These are phyloP conservation scores for Salix koriyanagi DNA, from an alignment of 345 rosid species.

Conservation along the genomic window DNA sequence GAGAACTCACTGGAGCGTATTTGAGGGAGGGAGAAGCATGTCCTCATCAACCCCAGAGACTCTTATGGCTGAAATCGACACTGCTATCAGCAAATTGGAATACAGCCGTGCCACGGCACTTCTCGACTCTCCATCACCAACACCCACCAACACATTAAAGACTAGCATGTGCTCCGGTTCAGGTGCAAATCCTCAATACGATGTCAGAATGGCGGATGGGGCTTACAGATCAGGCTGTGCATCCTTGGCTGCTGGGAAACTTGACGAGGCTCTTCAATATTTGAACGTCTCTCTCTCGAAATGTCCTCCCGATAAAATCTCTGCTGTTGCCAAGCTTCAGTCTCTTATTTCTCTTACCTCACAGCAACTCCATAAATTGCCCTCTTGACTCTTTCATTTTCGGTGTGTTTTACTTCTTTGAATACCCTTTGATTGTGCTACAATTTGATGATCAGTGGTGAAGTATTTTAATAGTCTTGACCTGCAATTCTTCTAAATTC, in stretches of 20 bases:
- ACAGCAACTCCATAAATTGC: slow-evolving; percentile 29
- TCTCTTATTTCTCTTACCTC: slow-evolving; percentile 41
- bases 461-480: not conserved
- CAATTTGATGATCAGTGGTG: not conserved
- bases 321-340: slow-evolving; percentile 67
- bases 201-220: slow-evolving; percentile 51
- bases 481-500: not conserved
- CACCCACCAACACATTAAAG: slow-evolving; percentile 3
- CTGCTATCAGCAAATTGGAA: slow-evolving; percentile 51
- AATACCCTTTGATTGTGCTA: not conserved
- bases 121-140: slow-evolving; percentile 40
- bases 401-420: not conserved
- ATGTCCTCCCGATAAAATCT: slow-evolving; percentile 44
- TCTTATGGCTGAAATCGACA: slow-evolving; percentile 62
- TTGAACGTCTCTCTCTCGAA: slow-evolving; percentile 45
- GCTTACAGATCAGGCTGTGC: slow-evolving; percentile 66
- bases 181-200: slow-evolving; percentile 27
- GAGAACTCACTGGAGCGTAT: slow-evolving; percentile 38
- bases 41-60: slow-evolving; percentile 45
- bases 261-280: slow-evolving; percentile 61
- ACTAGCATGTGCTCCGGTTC: slow-evolving; percentile 16
- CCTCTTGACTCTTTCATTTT: not conserved
- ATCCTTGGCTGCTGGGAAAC: slow-evolving; percentile 59
- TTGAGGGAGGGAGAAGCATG: slow-evolving; percentile 41
- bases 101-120: slow-evolving; percentile 37